Evolutionary conservation across 2,329 filamentous ascomycete species (phyloP).

Genomic region (Didymella keratinophila): DNA sequence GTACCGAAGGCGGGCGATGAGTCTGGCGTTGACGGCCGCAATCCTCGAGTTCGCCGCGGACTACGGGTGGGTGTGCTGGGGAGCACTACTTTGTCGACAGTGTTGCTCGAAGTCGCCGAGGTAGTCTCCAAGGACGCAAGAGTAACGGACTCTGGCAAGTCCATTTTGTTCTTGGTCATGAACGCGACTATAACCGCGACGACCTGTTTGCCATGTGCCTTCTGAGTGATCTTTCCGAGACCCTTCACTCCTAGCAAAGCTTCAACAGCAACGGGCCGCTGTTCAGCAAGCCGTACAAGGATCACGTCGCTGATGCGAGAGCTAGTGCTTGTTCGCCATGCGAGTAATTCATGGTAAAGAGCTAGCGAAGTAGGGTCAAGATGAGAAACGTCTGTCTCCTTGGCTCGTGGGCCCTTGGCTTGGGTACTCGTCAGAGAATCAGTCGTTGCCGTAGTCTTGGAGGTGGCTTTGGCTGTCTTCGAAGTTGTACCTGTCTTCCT

Average conservation of each 20-base stretch:
- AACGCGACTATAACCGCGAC: slow-evolving; percentile 37
- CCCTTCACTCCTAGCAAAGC: slow-evolving; percentile 37
- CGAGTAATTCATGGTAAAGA: slow-evolving; percentile 30
- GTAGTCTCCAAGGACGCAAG: not conserved
- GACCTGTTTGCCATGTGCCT: slow-evolving; percentile 38
- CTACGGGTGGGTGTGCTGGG: not conserved
- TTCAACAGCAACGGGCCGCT: slow-evolving; percentile 29
- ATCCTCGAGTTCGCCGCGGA: not conserved
- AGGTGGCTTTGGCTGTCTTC: not conserved
- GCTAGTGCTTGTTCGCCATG: slow-evolving; percentile 32
- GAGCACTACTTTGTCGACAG: not conserved
- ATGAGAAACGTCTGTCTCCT: not conserved
- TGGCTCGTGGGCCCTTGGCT: not conserved
- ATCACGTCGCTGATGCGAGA: slow-evolving; percentile 30
- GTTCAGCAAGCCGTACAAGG: slow-evolving; percentile 35
- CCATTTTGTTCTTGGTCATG: slow-evolving; percentile 11
- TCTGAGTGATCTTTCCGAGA: slow-evolving; percentile 30
- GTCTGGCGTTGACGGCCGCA: slow-evolving; percentile 16
- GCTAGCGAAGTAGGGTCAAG: slow-evolving; percentile 27
- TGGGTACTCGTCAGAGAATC: not conserved
- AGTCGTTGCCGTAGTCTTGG: not conserved
- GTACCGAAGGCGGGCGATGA: slow-evolving; percentile 37
- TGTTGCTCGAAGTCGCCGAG: not conserved
- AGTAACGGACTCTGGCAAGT: not conserved
- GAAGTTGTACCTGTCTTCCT: not conserved